Conservation (phyloP, 2,329 filamentous ascomycete species). For the Ophiostoma tasmaniense region DNA sequence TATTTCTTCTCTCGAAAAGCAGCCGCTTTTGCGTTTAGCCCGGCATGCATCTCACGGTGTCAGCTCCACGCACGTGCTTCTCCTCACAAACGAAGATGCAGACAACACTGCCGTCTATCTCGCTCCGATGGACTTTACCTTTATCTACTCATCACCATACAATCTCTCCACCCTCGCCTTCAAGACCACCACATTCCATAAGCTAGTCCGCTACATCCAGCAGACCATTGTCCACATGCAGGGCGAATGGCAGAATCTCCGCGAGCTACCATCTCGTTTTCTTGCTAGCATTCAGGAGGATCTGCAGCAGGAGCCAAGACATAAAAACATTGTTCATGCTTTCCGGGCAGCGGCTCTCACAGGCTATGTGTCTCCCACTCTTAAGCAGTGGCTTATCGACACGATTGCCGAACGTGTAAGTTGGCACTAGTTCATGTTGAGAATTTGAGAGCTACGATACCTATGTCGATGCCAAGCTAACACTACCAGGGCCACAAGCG, state of each 20-base stretch:
- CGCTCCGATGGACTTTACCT: conserved; percentile 75
- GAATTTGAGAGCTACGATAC: too few species aligned
- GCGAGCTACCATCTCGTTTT: conserved; percentile 71
- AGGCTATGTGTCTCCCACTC: conserved; percentile 63
- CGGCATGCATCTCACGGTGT: conserved; percentile 64
- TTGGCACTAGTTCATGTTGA: background rate
- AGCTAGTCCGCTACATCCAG: conserved; percentile 73
- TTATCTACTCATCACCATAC: conserved; percentile 68
- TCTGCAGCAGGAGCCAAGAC: conserved; percentile 50
- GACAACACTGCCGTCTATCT: conserved; percentile 45
- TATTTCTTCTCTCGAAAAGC: conserved; percentile 15
- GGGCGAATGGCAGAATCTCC: conserved; percentile 73
- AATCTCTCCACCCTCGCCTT: conserved; percentile 77
- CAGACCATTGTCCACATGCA: conserved; percentile 73
- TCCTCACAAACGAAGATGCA: conserved; percentile 39
- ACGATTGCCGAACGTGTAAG: conserved; percentile 63
- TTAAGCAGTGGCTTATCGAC: conserved; percentile 85
- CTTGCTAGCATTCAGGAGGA: conserved; percentile 69
- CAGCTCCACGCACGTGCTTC: conserved; percentile 66
- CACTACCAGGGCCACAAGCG: conserved; percentile 31
- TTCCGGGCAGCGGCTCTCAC: conserved; percentile 79
- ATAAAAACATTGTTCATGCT: conserved; percentile 57
- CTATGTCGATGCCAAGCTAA: background rate
- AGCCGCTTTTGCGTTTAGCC: conserved; percentile 27
- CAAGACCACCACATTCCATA: conserved; percentile 81